Evolutionary conservation across 2,329 filamentous ascomycete genomes (phyloP), one percentile per base, ranked within the genome.

Genomic region (Stenocarpella maydis): DNA sequence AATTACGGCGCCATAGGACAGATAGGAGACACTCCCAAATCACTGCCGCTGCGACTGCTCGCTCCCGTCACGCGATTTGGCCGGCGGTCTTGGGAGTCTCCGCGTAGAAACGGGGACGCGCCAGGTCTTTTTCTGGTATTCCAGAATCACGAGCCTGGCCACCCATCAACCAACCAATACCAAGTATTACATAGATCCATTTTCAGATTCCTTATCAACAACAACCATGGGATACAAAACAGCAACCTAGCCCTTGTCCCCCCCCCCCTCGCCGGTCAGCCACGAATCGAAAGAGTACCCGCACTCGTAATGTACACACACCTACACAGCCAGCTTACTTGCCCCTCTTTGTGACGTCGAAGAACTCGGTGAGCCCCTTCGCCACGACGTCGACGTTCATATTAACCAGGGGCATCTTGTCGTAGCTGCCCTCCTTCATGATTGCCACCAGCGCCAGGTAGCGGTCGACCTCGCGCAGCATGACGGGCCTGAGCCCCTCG

Each of bases 301-400:
- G 28, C 28, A 63, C 41, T 37, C 17, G 6, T 43, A 24, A 26
- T 24, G 31, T 34, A 37, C 41, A 41, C 24, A n/a, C 21, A n/a
- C 19, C 8, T 21, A 41, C 24, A n/a, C 21, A 14, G 7, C 14
- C 19, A 12, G 14, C 21, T 76, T 73, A 80, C 71, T 81, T 81
- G 58, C 81, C 87, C 66, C 85, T 83, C 77, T 90, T 91, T 10
- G 89, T 91, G 70, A 92, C 90, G 75, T 91, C 87, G 75, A 96
- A 96, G 72, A 96, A 93, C 77, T 94, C 89, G 47, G 90, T 89
- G 76, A 97, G 80, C 0, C 93, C 93, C 75, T 92, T 89, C 61
- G 95, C 92, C 39, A 95, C 91, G 0, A 93, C 90, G 75, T 93
- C 91, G 2, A 95, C 92, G 75, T 97, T 96, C 88, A 95, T 94